Percentiles rank a stretch among this genome's conserved stretches.
These are phyloP conservation scores for Tricholomella constricta DNA, from an alignment of 768 basidiomycete genomes.

Conservation along the genomic window DNA sequence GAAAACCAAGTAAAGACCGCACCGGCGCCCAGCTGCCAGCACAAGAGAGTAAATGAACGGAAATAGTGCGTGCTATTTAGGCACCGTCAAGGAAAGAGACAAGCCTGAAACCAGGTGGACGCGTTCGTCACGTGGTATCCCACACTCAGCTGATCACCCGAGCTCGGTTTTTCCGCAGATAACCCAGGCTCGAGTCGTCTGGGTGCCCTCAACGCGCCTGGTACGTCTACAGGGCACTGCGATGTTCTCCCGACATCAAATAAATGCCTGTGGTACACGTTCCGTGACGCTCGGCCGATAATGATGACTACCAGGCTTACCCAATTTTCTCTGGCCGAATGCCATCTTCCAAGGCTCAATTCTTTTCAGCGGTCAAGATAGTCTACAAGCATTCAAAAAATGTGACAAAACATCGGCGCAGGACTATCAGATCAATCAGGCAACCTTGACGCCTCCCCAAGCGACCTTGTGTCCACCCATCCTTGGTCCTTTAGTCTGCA, in stretches of 20 bases:
- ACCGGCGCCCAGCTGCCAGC: slow-evolving; percentile 7
- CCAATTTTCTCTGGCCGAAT: neutral
- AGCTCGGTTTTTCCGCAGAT: slow-evolving; percentile 3
- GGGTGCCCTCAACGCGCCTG: too few relatives aligned
- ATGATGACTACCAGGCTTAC: neutral
- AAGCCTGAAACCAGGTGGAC: slow-evolving; percentile 2
- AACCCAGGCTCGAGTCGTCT: too few relatives aligned
- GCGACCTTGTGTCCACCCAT: slow-evolving; percentile 60
- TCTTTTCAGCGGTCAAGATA: neutral
- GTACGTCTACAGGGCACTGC: neutral
- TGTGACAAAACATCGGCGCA: neutral
- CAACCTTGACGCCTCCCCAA: slow-evolving; percentile 53
- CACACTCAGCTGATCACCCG: slow-evolving; percentile 1
- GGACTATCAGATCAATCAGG: slow-evolving; percentile 10
- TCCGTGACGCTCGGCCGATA: neutral
- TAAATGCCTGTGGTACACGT: neutral
- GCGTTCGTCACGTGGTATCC: slow-evolving; percentile 17
- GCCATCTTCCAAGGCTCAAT: neutral
- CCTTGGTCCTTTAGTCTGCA: slow-evolving; percentile 29
- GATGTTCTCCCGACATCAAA: slow-evolving; percentile 4
- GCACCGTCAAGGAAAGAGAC: slow-evolving; percentile 1
- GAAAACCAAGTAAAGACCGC: slow-evolving; percentile 15
- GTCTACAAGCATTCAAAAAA: neutral
- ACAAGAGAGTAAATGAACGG: slow-evolving; percentile 8
- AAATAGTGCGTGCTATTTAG: slow-evolving; percentile 5